phyloP scores from a whole-genome alignment of 495 filamentous ascomycete species.

The Immersiella caudata region DNA sequence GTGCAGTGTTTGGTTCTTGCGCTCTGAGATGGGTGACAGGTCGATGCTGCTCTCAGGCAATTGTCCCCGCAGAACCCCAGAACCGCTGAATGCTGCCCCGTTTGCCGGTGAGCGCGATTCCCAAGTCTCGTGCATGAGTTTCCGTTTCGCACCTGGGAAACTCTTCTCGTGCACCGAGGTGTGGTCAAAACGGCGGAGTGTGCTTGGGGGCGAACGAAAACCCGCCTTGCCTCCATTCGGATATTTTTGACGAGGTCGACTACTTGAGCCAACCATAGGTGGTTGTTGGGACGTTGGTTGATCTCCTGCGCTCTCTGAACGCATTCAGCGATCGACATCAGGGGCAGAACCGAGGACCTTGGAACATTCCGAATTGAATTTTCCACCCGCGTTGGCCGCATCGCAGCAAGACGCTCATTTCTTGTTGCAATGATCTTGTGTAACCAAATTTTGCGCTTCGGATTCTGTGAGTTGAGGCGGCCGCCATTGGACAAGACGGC shows the following conservation, averaged over 20 bases:
- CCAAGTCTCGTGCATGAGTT: neutral
- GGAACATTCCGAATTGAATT: neutral
- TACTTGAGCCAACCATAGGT: conserved; percentile 26
- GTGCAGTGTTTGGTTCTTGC: neutral
- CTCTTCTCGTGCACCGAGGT: neutral
- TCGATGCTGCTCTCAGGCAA: neutral
- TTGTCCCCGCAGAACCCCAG: neutral
- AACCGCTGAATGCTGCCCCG: neutral
- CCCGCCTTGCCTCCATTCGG: conserved; percentile 36
- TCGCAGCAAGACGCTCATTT: neutral
- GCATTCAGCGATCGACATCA: neutral
- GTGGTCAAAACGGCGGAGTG: neutral
- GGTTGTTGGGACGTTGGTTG: conserved; percentile 1
- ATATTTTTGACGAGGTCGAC: conserved; percentile 41
- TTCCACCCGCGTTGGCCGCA: neutral
- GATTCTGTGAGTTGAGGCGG: neutral
- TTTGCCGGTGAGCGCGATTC: neutral
- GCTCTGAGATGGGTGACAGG: neutral
- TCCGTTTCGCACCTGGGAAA: neutral
- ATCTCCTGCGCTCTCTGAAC: neutral
- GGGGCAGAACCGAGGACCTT: neutral
- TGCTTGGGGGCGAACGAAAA: conserved; percentile 19
- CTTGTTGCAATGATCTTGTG: neutral
- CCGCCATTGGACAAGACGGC: neutral
- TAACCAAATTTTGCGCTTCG: neutral